Evolutionary conservation across 2,329 filamentous ascomycete genomes (phyloP).

Genomic region (Paradendryphiella salina): DNA sequence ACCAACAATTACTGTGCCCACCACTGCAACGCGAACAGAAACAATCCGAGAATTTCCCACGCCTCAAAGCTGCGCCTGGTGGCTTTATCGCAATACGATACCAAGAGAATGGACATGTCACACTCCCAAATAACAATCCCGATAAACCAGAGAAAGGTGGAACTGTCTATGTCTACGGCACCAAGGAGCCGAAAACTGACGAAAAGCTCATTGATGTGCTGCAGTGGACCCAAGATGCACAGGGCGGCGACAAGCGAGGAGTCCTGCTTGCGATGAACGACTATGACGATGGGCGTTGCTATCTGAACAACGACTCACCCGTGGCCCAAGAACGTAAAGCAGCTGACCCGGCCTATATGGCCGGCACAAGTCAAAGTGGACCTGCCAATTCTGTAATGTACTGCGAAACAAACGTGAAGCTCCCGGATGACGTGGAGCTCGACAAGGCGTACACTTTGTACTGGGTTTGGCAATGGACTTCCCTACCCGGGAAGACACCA

Average conservation of each 20-base stretch:
- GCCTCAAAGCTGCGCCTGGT: conserved; percentile 61
- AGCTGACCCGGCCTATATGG: conserved; percentile 1
- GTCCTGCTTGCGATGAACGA: conserved; percentile 73
- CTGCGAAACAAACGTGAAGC: conserved; percentile 79
- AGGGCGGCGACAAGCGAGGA: conserved; percentile 78
- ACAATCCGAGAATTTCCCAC: conserved; percentile 62
- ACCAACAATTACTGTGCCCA: conserved; percentile 65
- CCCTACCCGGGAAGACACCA: conserved; percentile 43
- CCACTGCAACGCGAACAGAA: conserved; percentile 60
- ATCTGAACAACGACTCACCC: conserved; percentile 66
- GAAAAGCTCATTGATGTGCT: conserved; percentile 69
- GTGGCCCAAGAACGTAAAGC: conserved; percentile 61
- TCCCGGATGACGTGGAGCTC: conserved; percentile 67
- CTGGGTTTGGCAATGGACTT: conserved; percentile 93
- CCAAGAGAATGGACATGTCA: conserved; percentile 56
- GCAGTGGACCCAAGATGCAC: conserved; percentile 79
- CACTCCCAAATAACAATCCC: conserved; percentile 45
- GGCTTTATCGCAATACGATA: conserved; percentile 55
- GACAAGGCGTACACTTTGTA: conserved; percentile 77
- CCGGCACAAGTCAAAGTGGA: conserved; percentile 9
- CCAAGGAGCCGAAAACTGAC: conserved; percentile 52
- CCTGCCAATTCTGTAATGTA: conserved; percentile 59
- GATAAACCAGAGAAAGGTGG: conserved; percentile 51
- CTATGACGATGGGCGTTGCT: conserved; percentile 91
- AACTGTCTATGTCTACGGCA: conserved; percentile 55